Base-by-base conservation (phyloP, 352 stramenopile genomes). In the Globisporangium echinulatum region DNA sequence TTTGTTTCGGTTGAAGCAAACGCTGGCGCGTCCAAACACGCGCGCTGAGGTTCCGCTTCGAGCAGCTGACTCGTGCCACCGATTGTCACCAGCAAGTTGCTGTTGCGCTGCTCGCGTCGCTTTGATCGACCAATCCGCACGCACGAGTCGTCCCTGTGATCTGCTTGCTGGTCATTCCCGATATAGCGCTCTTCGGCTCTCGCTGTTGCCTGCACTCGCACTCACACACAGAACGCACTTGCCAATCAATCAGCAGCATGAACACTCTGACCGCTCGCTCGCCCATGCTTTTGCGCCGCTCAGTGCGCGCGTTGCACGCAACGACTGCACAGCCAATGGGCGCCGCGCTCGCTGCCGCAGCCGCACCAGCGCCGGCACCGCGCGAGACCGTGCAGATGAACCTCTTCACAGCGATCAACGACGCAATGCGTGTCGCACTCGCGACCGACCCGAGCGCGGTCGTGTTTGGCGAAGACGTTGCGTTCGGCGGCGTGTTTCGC, bases 391-490 rank as follows among this genome's bases (percentile, higher is more conserved):
- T 85, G 68, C 72, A 90, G 60, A 97, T 97, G 90, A 97, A 96
- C 70, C 74, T 97, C 68, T 96, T 97, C 69, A 97, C 85, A 9
- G 90, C 90, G 54, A 92, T 97, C 69, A 97, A 97, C 67, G 84
- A 96, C 63, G 91, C 85, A 59, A 92, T 97, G 87, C 79, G 86
- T 52, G 79, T 92, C 33, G 90, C 90, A 6, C 69, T 97, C 66
- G 70, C 84, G 40, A 97, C 92, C 1, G 94, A 99, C 67, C 78
- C 79, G 3, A 87, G 68, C 1, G 83, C 92, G 1, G 88, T 98
- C 60, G 65, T 98, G 25, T 99, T 99, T 84, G 97, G 97, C 8
- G 96, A 99, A 77, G 97, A 99, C 68, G 96, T 99, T 56, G 96
- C 90, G 5, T 99, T 99, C 71, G 97, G 97, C 51, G 96, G 96